Base-by-base conservation (phyloP, 495 filamentous ascomycete species). In the Aspergillus ostianus region DNA sequence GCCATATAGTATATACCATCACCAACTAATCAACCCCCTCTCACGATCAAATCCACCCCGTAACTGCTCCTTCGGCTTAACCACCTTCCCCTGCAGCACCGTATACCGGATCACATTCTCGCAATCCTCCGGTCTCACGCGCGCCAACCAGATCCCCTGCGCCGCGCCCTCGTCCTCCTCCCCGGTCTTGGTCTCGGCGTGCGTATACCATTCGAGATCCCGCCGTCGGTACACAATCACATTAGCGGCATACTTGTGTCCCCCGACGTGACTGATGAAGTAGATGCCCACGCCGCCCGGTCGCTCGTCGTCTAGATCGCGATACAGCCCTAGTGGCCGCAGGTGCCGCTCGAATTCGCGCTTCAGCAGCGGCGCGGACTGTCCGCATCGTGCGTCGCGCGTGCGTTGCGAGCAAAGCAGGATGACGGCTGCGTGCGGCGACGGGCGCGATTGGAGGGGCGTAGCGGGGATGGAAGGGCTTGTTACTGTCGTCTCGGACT, bases 111-210 rank as follows among this genome's bases (percentile, higher is more conserved):
- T 86, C 54, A 98, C 88, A 56, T 92, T 92, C 81, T 97, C 94
- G 59, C 95, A 96, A 68, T 98, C 92, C 77, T 94, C 90, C 2
- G 95, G 94, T 67, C 82, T 72, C 10, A 98, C 87, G 32, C 93
- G 80, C 44, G 93, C 94, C 23, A 98, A 77, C 94, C 94, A 98
- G 61, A 98, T 93, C 54, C 92, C 93, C 78, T 97, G 92, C 55
- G 82, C 84, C 1, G 90, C 92, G 23, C 87, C 83, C 26, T 84
- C 80, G 41, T 79, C 71, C 5, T 69, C 65, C 9, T 65, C 29
- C 27, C n/a, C 59, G 3, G 59, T 48, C 64, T 32, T 64, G 58
- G 23, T 50, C 68, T 46, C 41, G 53, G 23, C 4, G 55, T 67
- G 55, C 61, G 71, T 73, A 30, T 71, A 64, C 86, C 82, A 76